Conservation (phyloP, 352 stramenopile species). For the Halophytophthora batemanensis region DNA sequence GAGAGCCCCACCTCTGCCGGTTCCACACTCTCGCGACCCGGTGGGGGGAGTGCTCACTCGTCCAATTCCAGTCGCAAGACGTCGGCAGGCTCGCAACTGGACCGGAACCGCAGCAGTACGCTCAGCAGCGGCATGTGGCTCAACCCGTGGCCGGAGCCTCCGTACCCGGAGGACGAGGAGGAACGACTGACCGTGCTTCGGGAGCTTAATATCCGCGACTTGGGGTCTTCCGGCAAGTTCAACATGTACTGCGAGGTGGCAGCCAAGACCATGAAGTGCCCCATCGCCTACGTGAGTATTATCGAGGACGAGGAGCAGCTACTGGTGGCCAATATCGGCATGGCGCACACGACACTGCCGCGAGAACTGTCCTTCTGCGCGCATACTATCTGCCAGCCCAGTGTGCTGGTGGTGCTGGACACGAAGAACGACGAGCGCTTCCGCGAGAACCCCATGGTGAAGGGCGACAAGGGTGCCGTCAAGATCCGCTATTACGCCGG, state of each 20-base stretch:
- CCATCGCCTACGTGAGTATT: constrained; percentile 85
- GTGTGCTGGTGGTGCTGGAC: constrained; percentile 78
- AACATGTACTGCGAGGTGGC: constrained; percentile 88
- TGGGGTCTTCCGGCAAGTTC: constrained; percentile 74
- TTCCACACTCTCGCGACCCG: constrained; percentile 36
- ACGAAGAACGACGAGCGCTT: constrained; percentile 86
- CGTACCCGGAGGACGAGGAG: constrained; percentile 76
- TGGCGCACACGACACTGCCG: constrained; percentile 74
- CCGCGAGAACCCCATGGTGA: constrained; percentile 86
- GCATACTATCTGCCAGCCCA: constrained; percentile 82
- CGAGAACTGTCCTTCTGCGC: constrained; percentile 84
- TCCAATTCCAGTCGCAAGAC: constrained; percentile 50
- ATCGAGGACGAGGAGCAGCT: constrained; percentile 84
- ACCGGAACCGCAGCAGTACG: constrained; percentile 46
- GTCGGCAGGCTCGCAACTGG: constrained; percentile 42
- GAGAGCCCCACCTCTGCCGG: constrained; percentile 69
- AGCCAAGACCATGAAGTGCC: constrained; percentile 87
- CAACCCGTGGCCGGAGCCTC: constrained; percentile 81
- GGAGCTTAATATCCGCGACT: constrained; percentile 76
- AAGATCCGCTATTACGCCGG: constrained; percentile 89
- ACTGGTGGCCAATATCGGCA: constrained; percentile 82
- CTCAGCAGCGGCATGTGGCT: constrained; percentile 65
- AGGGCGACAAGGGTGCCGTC: constrained; percentile 74
- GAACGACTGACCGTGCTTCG: constrained; percentile 70
- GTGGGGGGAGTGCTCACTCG: constrained; percentile 28